Base-by-base conservation (phyloP, 2,329 filamentous ascomycete genomes). In the Pyrenophora graminea region DNA sequence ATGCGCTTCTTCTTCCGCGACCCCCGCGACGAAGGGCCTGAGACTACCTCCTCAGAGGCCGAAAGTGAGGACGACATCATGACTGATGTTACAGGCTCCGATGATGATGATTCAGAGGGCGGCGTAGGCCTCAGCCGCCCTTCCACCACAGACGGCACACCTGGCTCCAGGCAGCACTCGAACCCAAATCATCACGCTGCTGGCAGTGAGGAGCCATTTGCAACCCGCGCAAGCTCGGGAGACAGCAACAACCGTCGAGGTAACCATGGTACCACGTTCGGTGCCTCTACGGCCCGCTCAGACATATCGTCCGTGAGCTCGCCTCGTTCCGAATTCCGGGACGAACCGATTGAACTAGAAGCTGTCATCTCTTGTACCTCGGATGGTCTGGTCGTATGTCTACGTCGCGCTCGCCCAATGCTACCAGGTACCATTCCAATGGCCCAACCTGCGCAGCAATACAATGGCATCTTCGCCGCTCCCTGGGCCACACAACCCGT, bases 331-430 rank as follows among this genome's bases (percentile, higher is more conserved):
- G 63, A 69, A 18, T 30, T 51, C 31, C 61, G 46, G 15, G 58
- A 64, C 15, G 74, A 73, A 12, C 79, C 80, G 1, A 79, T 91
- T 44, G 90, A 95, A 73, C 77, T 96, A 3, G 91, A 96, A 74
- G 91, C 90, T 2, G 90, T 96, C n/a, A 86, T 96, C 4, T 95
- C 91, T 0, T 96, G 91, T 73, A 91, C 90, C 2, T 95, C 91
- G 0, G 91, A 96, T 69, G 91, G 91, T 1, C 78, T 96, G 0
- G 90, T 95, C 2, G 90, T 95, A 6, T 86, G 93, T 42, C 77
- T 95, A 12, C 84, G 91, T 48, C 84, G 83, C 57, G 90, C 90
- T 19, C 83, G 88, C 21, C 86, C 89, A 3, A 80, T 85, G 6
- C 84, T 91, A 39, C 88, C 87, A 3, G 64, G 64, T 19, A 48